Evolutionary conservation across 176 grass and related monocot genomes (phyloP).

Genomic region (Guadua angustifolia): DNA sequence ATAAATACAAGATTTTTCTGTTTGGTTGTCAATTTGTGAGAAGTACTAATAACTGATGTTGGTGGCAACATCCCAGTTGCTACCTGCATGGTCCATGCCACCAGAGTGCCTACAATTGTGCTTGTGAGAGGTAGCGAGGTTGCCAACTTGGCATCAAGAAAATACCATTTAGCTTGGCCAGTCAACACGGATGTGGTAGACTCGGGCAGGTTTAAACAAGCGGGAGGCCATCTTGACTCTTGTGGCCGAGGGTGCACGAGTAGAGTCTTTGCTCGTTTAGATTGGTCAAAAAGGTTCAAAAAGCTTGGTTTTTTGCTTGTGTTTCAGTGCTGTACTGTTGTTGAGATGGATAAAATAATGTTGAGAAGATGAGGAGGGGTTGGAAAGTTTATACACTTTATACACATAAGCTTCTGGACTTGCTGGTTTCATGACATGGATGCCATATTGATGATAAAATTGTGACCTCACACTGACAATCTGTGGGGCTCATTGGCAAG

Average conservation of each 20-base stretch:
- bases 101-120: slow-evolving; percentile 21
- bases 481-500: slow-evolving; percentile 37
- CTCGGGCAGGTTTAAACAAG: no score
- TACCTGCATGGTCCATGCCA: slow-evolving; percentile 54
- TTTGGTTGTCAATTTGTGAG: slow-evolving; percentile 33
- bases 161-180: slow-evolving; percentile 23
- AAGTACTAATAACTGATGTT: slow-evolving; percentile 22
- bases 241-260: no score
- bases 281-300: slow-evolving; percentile 27
- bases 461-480: slow-evolving; percentile 35
- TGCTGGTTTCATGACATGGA: slow-evolving; percentile 42
- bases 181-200: no score
- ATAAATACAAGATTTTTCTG: slow-evolving; percentile 45
- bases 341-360: slow-evolving; percentile 25
- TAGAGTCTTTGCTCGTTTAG: neutral
- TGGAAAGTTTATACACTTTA: slow-evolving; percentile 29
- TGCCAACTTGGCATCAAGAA: slow-evolving; percentile 32
- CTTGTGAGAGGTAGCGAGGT: slow-evolving; percentile 19
- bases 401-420: slow-evolving; percentile 40
- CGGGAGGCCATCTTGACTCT: no score
- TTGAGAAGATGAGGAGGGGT: slow-evolving; percentile 19
- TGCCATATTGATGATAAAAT: slow-evolving; percentile 4
- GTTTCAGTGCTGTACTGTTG: neutral
- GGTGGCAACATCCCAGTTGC: slow-evolving; percentile 37
- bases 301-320: slow-evolving; percentile 41